Conservation (phyloP, 257 asterid species). For the Scutellaria baicalensis region DNA sequence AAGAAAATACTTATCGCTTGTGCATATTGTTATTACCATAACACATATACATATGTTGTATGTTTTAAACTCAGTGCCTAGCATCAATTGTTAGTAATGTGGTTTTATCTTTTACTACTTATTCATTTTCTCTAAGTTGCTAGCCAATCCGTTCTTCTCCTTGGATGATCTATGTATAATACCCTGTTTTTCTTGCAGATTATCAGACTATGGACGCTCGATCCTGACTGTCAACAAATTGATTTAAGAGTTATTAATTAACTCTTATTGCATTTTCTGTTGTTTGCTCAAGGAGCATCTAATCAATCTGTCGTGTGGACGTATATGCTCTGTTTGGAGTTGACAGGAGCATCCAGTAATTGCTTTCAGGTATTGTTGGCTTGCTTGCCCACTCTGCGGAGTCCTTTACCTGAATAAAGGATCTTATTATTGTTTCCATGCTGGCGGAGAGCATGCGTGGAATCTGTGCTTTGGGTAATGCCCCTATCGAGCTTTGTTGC, state of each 20-base stretch:
- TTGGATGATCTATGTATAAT: neutral
- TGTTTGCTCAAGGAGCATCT: neutral
- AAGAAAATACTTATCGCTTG: too few relatives aligned
- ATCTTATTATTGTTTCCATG: constrained; percentile 50
- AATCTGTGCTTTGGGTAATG: constrained; percentile 89
- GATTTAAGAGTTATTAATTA: constrained; percentile 3
- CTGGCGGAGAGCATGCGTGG: constrained; percentile 99
- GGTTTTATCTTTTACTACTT: neutral
- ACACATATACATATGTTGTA: too few relatives aligned
- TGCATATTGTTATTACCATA: neutral
- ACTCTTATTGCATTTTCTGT: neutral
- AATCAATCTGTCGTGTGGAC: neutral
- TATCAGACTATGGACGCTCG: neutral
- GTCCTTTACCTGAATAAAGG: constrained; percentile 15
- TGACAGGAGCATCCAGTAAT: neutral
- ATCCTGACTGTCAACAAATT: constrained; percentile 4
- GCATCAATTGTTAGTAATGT: too few relatives aligned
- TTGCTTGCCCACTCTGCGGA: constrained; percentile 1
- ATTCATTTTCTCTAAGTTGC: neutral
- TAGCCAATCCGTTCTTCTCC: neutral
- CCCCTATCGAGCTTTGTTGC: constrained; percentile 71
- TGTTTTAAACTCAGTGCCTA: neutral
- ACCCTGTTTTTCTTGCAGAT: constrained; percentile 13
- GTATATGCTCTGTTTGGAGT: constrained; percentile 11
- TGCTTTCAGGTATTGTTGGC: neutral